Base-by-base conservation (phyloP, 495 filamentous ascomycete species). In the Aspergillus asperescens region DNA sequence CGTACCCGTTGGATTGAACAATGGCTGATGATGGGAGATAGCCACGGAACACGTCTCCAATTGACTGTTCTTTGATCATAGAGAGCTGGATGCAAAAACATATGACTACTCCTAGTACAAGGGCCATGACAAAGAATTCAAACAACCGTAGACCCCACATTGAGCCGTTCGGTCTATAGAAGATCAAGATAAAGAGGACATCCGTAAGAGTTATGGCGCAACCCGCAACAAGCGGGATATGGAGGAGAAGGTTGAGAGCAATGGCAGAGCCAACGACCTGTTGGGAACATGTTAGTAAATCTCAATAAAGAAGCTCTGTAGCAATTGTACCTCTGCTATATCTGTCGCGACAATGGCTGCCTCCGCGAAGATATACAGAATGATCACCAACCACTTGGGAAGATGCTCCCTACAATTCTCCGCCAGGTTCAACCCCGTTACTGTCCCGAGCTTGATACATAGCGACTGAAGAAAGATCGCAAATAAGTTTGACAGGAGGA, bases 211-310 rank as follows among this genome's bases (percentile, higher is more conserved):
- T 91, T 41, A 96, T 79, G 20, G 88, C 89, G 62, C 90, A 95
- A 23, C 90, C 90, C 10, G 87, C 90, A 1, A 93, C 85, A 3
- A 96, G 73, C 1, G 90, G 90, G 6, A 96, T 77, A 20, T 89
- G 77, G 7, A 90, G 70, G 3, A 96, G 78, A 10, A 96, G 69
- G 61, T 95, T 93, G 50, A 95, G 74, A n/a, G 87, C 87, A 61
- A 96, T 95, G 3, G 90, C 90, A 1, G 87, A 91, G 32, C 90
- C 90, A 55, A 95, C 88, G 29, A 96, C 89, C 86, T 89, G 52
- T 24, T 89, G 52, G 23, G 31, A 52, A 52, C 31, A 37, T 3
- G 18, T 52, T 49, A 43, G 28, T 13, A 4, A 18, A 9, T 9
- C 7, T 7, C 22, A 24, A 25, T 0, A 29, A 24, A 16, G 20